Base-by-base conservation (phyloP, 805 yeast species). In the Metschnikowia proteae region DNA sequence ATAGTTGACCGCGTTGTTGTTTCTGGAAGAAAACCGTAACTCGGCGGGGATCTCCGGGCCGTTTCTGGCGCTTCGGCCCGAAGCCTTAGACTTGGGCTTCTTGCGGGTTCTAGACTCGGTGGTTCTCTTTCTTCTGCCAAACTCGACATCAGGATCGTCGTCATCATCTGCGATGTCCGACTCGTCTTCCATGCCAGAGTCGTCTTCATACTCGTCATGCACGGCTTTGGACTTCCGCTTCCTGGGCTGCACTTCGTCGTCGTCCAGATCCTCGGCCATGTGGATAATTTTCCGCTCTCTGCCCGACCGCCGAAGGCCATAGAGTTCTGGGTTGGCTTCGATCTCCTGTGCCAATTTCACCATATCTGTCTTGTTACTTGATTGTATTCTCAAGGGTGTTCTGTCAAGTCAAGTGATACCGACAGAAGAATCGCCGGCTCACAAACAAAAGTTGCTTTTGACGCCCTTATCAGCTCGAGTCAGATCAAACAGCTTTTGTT, bases 1-100 rank as follows among this genome's bases (percentile, higher is more conserved):
- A 62, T 91, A 91, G 63, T 88, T 89, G 38, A 91, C 82, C n/a
- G 76, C 73, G 53, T 73, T 80, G 46, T 59, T 65, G 58, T 83
- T 85, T 63, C 98, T 78, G 2, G 91, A 78, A 13, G 95, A 86
- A 57, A 89, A 88, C 51, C 97, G 76, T 11, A 87, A 70, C 54
- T 86, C 90, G 3, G 51, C 53, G 3, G 59, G 58, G 17, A 75
- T 40, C 17, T 45, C 32, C 37, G 62, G 61, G 46, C 61, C 60
- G 25, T 54, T 51, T 48, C 43, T 43, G 28, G 45, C 27, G 31
- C 39, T 31, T 22, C 40, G 42, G 47, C 47, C 27, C 52, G 61
- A 13, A 38, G 40, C 30, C 38, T 28, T 27, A 13, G 33, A 51
- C 43, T 56, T 51, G 40, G 54, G 48, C 46, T 54, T 45, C 34